Evolutionary conservation across 257 asterid genomes (phyloP).

Genomic region (Primulina huaijiensis): DNA sequence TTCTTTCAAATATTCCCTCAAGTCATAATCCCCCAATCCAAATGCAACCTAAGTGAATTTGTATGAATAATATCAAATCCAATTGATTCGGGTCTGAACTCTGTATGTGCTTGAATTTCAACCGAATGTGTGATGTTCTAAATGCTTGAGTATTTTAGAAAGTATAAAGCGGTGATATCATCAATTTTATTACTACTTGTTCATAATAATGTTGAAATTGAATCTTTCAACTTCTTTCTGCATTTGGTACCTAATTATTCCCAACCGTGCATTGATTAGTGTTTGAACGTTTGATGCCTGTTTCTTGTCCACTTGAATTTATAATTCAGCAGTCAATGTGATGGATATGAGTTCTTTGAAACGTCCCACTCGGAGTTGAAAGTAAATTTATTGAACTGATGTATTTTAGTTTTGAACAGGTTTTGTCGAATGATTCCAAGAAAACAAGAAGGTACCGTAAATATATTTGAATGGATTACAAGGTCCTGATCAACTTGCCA

Average conservation of each 20-base stretch:
- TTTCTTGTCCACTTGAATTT: not conserved
- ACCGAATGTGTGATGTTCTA: not conserved
- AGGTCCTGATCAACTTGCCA: conserved; percentile 8
- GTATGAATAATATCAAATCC: not conserved
- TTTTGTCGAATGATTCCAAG: not conserved
- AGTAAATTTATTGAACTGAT: not conserved
- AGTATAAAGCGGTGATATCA: not conserved
- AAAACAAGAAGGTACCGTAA: conserved; percentile 27
- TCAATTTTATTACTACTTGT: not conserved
- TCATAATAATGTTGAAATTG: not conserved
- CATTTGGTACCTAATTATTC: too few species aligned
- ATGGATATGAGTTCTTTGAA: not conserved
- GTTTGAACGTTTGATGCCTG: too few species aligned
- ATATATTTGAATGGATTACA: conserved; percentile 13
- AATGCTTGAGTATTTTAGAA: not conserved
- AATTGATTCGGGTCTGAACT: not conserved
- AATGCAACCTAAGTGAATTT: too few species aligned
- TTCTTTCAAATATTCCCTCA: too few species aligned
- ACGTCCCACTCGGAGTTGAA: not conserved
- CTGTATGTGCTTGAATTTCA: not conserved
- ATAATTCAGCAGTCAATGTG: not conserved
- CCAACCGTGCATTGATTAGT: too few species aligned
- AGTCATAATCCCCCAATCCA: too few species aligned
- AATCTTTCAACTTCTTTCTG: too few species aligned
- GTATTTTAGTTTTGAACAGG: not conserved